Conservation (phyloP, 179 eudicot species). For the Heliamphora pulchella region DNA sequence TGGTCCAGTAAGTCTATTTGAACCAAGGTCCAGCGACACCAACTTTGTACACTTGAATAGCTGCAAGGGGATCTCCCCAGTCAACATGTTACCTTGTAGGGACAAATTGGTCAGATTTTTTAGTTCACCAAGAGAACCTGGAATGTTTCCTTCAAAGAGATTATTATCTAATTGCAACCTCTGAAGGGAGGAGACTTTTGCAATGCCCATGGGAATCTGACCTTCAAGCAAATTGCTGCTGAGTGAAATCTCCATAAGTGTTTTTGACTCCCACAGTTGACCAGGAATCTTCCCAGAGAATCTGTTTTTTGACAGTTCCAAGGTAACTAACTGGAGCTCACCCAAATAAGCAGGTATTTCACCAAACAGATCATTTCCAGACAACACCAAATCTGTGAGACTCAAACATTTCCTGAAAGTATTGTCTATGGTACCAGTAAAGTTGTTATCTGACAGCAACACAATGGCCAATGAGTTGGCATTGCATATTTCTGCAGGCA, state of each 20-base stretch:
- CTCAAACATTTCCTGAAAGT: conserved; percentile 47
- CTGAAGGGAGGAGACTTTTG: conserved; percentile 43
- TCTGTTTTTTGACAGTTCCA: conserved; percentile 65
- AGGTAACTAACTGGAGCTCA: conserved; percentile 49
- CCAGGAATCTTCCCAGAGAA: conserved; percentile 62
- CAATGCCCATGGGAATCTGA: conserved; percentile 38
- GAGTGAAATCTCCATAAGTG: conserved; percentile 61
- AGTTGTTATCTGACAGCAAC: conserved; percentile 53
- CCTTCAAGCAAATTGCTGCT: conserved; percentile 60
- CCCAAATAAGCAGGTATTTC: conserved; percentile 69
- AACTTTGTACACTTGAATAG: conserved; percentile 59
- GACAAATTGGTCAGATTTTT: conserved; percentile 81
- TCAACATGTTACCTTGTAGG: conserved; percentile 60
- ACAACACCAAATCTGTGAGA: conserved; percentile 53
- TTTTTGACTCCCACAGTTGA: conserved; percentile 62
- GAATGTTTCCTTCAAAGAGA: conserved; percentile 61
- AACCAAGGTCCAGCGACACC: conserved; percentile 73
- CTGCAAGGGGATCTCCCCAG: conserved; percentile 62
- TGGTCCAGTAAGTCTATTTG: conserved; percentile 53
- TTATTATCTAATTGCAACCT: conserved; percentile 75
- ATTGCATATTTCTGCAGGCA: conserved; percentile 56
- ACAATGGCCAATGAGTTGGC: conserved; percentile 33
- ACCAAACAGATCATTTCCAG: conserved; percentile 64
- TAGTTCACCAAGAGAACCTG: conserved; percentile 55
- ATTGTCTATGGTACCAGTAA: conserved; percentile 54